Evolutionary conservation across 2,329 filamentous ascomycete genomes (phyloP).

Genomic region (Acrodontium crateriforme): DNA sequence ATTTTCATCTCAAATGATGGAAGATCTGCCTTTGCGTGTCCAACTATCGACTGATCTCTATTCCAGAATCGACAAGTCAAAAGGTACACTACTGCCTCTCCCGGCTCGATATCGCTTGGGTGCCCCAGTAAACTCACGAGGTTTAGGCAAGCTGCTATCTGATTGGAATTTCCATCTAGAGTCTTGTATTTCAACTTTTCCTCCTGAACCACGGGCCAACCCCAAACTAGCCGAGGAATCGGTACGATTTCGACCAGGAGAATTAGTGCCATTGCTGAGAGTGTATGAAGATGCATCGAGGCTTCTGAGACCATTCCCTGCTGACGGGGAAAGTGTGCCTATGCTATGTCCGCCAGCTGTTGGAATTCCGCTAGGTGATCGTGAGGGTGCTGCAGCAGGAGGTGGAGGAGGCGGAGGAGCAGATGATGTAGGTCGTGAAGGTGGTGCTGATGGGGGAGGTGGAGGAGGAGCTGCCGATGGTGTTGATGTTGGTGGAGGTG

Average conservation of each 20-base stretch:
- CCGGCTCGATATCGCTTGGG: conserved; percentile 75
- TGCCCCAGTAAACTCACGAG: conserved; percentile 63
- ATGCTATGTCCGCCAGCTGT: conserved; percentile 14
- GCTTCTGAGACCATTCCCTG: conserved; percentile 5
- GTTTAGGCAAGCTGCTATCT: conserved; percentile 70
- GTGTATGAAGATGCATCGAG: conserved; percentile 20
- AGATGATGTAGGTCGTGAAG: conserved; percentile 2
- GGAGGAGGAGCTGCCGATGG: conserved; percentile 21
- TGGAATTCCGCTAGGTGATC: conserved; percentile 11
- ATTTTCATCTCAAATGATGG: too few relatives aligned
- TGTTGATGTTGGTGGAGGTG: conserved; percentile 22
- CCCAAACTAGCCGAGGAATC: conserved; percentile 9
- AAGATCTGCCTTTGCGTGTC: too few relatives aligned
- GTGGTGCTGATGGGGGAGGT: conserved; percentile 6
- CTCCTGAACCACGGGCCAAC: conserved; percentile 6
- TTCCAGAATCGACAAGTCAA: too few relatives aligned
- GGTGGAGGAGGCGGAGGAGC: conserved; percentile 6
- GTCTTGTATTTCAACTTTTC: conserved; percentile 36
- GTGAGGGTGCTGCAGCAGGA: conserved; percentile 3
- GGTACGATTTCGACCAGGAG: conserved; percentile 11
- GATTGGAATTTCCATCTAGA: conserved; percentile 74
- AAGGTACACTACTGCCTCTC: conserved; percentile 80
- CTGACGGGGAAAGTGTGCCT: conserved; percentile 2
- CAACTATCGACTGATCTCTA: too few relatives aligned
- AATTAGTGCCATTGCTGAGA: conserved; percentile 25